Percentiles rank a stretch among this genome's conserved stretches.
These are phyloP conservation scores for Ceratobasidium sp. DNA, from an alignment of 1,284 basidiomycete genomes.

Conservation along the genomic window DNA sequence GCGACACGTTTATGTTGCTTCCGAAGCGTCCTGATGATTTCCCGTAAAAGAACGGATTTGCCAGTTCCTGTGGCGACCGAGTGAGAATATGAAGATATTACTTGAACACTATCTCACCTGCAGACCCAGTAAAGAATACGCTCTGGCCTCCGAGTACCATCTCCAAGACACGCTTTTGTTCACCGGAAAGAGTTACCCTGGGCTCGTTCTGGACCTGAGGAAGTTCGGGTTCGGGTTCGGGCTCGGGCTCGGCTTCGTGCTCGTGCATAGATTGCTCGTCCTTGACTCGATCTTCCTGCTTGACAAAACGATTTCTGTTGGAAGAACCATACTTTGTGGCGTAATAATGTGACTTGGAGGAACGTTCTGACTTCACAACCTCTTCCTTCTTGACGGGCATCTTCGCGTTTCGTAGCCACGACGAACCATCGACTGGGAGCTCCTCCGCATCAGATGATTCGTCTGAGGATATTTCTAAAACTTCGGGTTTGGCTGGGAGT, in stretches of 20 bases:
- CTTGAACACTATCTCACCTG: slow-evolving; percentile 23
- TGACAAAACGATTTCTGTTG: too few species aligned
- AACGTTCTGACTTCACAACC: not conserved
- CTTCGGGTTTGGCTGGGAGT: too few species aligned
- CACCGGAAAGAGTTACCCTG: slow-evolving; percentile 38
- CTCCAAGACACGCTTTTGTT: slow-evolving; percentile 41
- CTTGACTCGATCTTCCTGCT: too few species aligned
- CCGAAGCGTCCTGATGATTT: slow-evolving; percentile 9
- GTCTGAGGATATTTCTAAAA: too few species aligned
- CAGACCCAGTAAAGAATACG: slow-evolving; percentile 46
- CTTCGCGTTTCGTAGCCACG: too few species aligned
- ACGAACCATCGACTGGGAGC: too few species aligned
- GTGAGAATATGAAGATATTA: not conserved
- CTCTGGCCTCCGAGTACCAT: slow-evolving; percentile 37
- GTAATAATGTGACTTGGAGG: not conserved
- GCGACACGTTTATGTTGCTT: not conserved
- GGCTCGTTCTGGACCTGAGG: not conserved
- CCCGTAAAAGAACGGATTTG: slow-evolving; percentile 14
- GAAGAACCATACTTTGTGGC: not conserved
- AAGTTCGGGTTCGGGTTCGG: not conserved
- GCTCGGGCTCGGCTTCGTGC: not conserved
- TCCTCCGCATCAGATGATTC: too few species aligned
- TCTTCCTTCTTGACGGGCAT: too few species aligned
- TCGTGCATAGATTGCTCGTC: not conserved
- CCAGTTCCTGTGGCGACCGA: slow-evolving; percentile 11